Conservation (phyloP, 2,329 filamentous ascomycete species). For the Botrytis aclada region DNA sequence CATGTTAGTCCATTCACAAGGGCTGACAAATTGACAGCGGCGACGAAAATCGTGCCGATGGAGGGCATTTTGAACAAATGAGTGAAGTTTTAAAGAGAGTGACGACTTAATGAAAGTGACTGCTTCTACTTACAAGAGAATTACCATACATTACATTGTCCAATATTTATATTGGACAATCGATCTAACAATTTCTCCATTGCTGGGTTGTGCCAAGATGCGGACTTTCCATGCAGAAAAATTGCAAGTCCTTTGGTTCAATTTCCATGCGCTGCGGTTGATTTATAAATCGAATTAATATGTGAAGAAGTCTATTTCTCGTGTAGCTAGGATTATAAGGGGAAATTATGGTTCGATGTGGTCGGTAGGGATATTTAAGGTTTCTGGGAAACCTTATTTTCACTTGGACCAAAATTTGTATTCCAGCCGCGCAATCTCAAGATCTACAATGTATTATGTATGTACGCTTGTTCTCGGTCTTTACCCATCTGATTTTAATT, state of each 20-base stretch:
- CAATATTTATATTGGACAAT: neutral
- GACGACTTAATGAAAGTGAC: neutral
- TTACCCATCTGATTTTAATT: neutral
- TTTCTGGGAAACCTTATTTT: neutral
- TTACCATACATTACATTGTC: neutral
- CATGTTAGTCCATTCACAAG: constrained; percentile 13
- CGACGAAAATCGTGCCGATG: neutral
- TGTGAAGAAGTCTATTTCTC: neutral
- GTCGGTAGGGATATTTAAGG: neutral
- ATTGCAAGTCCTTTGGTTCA: neutral
- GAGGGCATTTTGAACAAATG: neutral
- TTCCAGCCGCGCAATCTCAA: neutral
- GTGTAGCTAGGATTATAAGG: neutral
- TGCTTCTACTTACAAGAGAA: neutral
- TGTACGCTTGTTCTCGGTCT: neutral
- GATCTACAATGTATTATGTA: neutral
- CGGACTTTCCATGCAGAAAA: neutral
- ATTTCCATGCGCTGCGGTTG: neutral
- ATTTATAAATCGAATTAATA: neutral
- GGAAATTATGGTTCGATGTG: neutral
- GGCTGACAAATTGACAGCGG: constrained; percentile 1
- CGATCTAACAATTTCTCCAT: neutral
- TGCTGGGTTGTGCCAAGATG: neutral
- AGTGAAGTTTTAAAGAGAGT: neutral
- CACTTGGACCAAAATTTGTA: neutral